Evolutionary conservation across 148 eudicot species (phyloP), one percentile per base, ranked within the genome.

Genomic region (Amaranthus palmeri): DNA sequence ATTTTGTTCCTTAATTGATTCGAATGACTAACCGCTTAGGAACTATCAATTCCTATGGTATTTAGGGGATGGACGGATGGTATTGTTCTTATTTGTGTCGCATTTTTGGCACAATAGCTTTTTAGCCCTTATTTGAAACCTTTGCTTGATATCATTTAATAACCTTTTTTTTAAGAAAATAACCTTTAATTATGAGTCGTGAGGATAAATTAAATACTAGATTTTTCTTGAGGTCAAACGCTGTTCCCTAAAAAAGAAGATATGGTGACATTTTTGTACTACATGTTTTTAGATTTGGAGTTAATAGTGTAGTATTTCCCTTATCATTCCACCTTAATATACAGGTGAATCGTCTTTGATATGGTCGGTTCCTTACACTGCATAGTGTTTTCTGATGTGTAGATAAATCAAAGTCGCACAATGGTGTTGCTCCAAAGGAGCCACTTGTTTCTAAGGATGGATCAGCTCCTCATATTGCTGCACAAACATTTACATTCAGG

Each of bases 401-500:
- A 91, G 97, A 86, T 56, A 93, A 93, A 77, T 88, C 91, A 18
- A 87, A 79, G 72, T 74, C 80, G 25, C 82, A 85, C 8, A 85
- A 77, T 80, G 83, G 86, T 74, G 66, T 74, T 74, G 91, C 89
- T 70, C 73, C 76, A 15, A 91, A 89, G 83, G 93, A 93, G 67
- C 76, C 80, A 45, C 51, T 79, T 10, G 77, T 82, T 80, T 80
- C 86, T 56, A 93, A 86, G 77, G 93, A 88, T 54, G 86, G 87
- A 68, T 85, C 96, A 73, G 83, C 88, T 49, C 81, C 91, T 59
- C 86, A 91, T 74, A 93, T 93, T 78, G 93, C 98, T 76, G 97
- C 98, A 46, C 97, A 93, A 68, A 93, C 93, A 54, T 93, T 93
- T 83, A 85, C 97, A 36, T 93, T 93, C 65, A 84, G 89, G 68